Evolutionary conservation across 2,329 filamentous ascomycete species (phyloP), one percentile per base, ranked within the genome.

Genomic region (Peltaster fructicola): DNA sequence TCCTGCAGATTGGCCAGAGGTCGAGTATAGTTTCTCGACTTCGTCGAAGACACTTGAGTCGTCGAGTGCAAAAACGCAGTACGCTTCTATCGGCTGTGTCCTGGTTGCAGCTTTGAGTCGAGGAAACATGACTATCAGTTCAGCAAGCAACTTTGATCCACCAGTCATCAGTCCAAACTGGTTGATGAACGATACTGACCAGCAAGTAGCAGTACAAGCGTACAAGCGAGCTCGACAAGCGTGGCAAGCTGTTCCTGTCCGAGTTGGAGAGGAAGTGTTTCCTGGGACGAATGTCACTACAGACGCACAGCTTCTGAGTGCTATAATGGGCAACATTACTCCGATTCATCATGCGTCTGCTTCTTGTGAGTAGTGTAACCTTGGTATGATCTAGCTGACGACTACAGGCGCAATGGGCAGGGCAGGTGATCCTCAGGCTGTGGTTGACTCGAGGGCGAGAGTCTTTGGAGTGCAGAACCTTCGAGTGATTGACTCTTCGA

Each of bases 241-340:
- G 17, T n/a, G 17, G 17, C 13, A 10, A n/a, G 17, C 22, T 3
- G 17, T 20, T 20, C 11, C 26, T 38, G 2, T 40, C 55, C 10
- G 34, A 43, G 6, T 47, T 6, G 52, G 50, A 1, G 35, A 41
- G 0, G 55, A 59, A 33, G 37, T 41, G 17, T 44, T 47, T 30
- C 52, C 59, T 1, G 52, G 59, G 4, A 13, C 27, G 3, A 33
- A 51, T 14, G 34, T 54, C 12, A 33, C 49, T 15, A 53, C 51
- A 0, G 57, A 65, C 30, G 48, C 36, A 13, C 40, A 61, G 27
- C 54, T 65, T 7, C 35, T 57, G n/a, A 30, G 45, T 1, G 30
- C 39, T 8, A 46, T 55, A 14, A 30, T 25, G 18, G 22, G 25
- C 17, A 20, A 27, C 21, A 23, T 27, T 17, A n/a, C 10, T 6